Evolutionary conservation across 2,329 filamentous ascomycete genomes (phyloP).

Genomic region (Ceratocystis harringtonii): DNA sequence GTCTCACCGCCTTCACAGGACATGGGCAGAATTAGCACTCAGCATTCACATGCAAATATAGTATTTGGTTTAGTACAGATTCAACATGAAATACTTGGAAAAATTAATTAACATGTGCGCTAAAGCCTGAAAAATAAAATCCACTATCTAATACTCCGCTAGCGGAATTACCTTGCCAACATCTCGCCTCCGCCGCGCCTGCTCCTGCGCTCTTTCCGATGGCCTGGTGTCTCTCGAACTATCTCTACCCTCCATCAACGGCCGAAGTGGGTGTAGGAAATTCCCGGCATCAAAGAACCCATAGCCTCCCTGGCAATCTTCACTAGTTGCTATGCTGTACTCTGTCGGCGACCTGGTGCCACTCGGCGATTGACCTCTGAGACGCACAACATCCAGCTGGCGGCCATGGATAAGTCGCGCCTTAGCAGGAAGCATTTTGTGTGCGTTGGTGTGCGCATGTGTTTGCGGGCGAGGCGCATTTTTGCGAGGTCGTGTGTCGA

Average conservation of each 20-base stretch:
- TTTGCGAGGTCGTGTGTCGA: constrained; percentile 25
- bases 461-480: background rate
- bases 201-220: constrained; percentile 44
- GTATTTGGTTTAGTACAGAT: too few relatives aligned
- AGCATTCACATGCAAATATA: too few relatives aligned
- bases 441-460: background rate
- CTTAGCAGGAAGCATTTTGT: constrained; percentile 29
- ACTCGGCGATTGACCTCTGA: constrained; percentile 27
- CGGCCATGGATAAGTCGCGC: constrained; percentile 44
- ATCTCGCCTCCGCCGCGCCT: constrained; percentile 44
- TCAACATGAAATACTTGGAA: too few relatives aligned
- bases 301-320: constrained; percentile 82
- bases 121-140: background rate
- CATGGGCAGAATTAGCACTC: background rate
- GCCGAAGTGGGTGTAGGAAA: constrained; percentile 61
- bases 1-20: background rate
- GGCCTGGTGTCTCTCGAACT: constrained; percentile 38
- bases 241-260: constrained; percentile 42
- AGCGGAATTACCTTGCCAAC: constrained; percentile 60
- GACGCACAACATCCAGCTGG: constrained; percentile 35
- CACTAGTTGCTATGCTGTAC: constrained; percentile 57
- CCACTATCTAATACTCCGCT: constrained; percentile 43
- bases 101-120: background rate
- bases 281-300: constrained; percentile 97
- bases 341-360: constrained; percentile 45